Percentiles rank a stretch among this genome's conserved stretches.
Conservation (phyloP, 2,329 filamentous ascomycete genomes). For the Pseudogymnoascus verrucosus region DNA sequence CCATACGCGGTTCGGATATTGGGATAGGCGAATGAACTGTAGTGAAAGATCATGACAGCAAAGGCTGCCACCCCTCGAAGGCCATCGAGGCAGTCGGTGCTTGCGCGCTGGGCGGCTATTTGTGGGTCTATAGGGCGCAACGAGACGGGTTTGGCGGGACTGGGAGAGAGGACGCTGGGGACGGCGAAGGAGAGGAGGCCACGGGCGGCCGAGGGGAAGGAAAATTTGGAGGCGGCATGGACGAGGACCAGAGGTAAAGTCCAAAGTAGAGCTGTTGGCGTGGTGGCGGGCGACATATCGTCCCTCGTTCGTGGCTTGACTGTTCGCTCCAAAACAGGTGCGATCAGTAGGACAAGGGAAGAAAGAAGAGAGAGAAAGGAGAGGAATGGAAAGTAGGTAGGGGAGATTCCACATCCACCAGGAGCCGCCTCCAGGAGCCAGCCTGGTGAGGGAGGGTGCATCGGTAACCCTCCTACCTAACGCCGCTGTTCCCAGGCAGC, state of each 20-base stretch:
- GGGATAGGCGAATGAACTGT: background rate
- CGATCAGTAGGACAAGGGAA: slow-evolving; percentile 2
- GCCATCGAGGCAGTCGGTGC: slow-evolving; percentile 1
- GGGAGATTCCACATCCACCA: background rate
- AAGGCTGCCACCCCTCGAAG: background rate
- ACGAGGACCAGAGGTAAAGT: background rate
- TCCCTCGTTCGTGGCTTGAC: background rate
- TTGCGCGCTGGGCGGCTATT: slow-evolving; percentile 3
- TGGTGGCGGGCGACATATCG: background rate
- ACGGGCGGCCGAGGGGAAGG: background rate
- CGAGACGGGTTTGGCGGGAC: background rate
- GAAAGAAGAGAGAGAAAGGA: background rate
- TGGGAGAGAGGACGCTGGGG: background rate
- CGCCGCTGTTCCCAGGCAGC: background rate
- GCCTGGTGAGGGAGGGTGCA: background rate
- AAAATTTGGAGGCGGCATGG: background rate
- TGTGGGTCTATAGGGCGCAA: background rate
- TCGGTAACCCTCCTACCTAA: background rate
- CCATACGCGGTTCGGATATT: slow-evolving; percentile 18
- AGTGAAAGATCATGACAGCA: slow-evolving; percentile 1
- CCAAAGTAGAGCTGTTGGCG: background rate
- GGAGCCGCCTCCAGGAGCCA: background rate
- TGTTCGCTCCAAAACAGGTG: background rate
- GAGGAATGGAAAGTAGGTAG: background rate
- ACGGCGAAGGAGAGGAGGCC: background rate